Evolutionary conservation across 768 basidiomycete genomes (phyloP), one percentile per base, ranked within the genome.

Genomic region (Boletus subcaerulescens): DNA sequence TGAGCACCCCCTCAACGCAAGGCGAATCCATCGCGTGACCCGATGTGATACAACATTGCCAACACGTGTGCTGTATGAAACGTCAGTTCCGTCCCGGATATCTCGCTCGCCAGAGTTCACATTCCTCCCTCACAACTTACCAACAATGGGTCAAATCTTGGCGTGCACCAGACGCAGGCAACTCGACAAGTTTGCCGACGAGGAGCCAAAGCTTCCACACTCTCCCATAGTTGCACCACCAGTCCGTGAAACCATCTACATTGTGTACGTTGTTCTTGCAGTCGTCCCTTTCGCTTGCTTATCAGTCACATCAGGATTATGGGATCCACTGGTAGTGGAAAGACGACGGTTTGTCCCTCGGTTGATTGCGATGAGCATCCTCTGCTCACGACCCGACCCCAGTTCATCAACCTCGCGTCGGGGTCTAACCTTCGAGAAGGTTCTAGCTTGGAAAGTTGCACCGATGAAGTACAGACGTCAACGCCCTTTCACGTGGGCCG

Each of bases 341-440:
- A 71, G 63, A 72, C 70, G 41, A 72, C 70, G 47, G 70, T 71
- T 1, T 8, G 66, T 66, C 55, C 45, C 41, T 26, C n/a, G 17
- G 14, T 47, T 24, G 8, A 40, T 47, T 13, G 20, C 33, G 5
- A 40, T 36, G 17, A 20, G 2, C 13, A 31, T 4, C 5, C 29
- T 9, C 45, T 45, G 31, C 62, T 60, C 52, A 60, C 22, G 3
- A 8, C n/a, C 12, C 48, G 7, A 17, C n/a, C 11, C 20, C 15
- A 75, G 74, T 74, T 75, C 58, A 71, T 75, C 64, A 75, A 75
- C 60, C 47, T 58, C 8, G 68, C 71, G 20, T 65, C 72, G 22
- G 73, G 69, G 1, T 73, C 73, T 1, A 36, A 45, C 43, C 64
- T 71, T 36, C 60, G 68, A 41, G 67, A 70, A 40, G 68, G 74